Evolutionary conservation across 345 rosid genomes (phyloP).

Genomic region (Eucalyptus cloeziana): DNA sequence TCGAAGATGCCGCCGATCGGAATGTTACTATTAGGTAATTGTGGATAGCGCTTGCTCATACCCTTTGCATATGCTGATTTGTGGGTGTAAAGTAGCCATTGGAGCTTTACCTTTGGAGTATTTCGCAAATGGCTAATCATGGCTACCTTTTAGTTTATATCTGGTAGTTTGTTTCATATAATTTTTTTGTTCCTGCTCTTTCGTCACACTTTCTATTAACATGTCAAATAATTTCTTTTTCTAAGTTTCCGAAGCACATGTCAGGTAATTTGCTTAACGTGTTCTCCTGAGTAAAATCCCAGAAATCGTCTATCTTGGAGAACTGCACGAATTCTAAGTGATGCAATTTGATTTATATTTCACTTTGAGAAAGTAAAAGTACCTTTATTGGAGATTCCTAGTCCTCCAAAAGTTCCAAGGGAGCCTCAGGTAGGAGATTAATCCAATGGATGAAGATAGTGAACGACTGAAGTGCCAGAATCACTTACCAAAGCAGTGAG

Average conservation of each 20-base stretch:
- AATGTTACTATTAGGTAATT: conserved; percentile 52
- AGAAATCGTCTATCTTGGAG: background rate
- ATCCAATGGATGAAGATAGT: background rate
- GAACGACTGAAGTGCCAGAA: background rate
- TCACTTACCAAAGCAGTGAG: background rate
- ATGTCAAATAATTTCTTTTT: too few species aligned
- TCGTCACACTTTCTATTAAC: background rate
- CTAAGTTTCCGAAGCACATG: background rate
- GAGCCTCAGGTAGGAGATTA: background rate
- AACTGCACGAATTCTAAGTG: background rate
- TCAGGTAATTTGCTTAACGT: background rate
- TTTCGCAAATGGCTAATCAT: accelerated
- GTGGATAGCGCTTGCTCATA: background rate
- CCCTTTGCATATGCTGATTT: background rate
- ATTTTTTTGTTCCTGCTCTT: background rate
- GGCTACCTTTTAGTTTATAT: background rate
- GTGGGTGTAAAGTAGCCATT: accelerated
- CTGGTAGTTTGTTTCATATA: background rate
- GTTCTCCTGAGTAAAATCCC: background rate
- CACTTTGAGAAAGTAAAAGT: background rate
- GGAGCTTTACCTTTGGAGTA: background rate
- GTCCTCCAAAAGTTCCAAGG: background rate
- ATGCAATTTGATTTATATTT: too few species aligned
- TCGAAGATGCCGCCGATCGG: conserved; percentile 49
- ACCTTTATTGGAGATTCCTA: background rate